Evolutionary conservation across 1,284 basidiomycete species (phyloP), one percentile per base, ranked within the genome.

Genomic region (Cutaneotrichosporon cavernicola): DNA sequence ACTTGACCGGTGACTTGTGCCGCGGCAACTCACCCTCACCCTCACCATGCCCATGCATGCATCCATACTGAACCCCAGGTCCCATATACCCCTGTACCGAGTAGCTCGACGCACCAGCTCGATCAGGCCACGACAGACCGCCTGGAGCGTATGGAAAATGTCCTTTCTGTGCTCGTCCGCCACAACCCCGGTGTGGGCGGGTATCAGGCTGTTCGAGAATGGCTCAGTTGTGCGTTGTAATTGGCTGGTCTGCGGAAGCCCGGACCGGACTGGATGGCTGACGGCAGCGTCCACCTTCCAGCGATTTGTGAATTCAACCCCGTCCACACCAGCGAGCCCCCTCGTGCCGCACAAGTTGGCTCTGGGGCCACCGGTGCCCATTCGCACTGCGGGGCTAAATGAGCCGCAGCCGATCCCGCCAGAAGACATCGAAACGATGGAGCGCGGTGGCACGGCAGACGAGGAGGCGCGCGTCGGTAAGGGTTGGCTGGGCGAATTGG

Each of bases 21-120:
- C 26, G 26, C 26, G 26, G 3, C 26, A 26, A 26, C 26, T 26
- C 26, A 26, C 26, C 26, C 26, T 26, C 26, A 26, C 26, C 3
- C 26, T 26, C 2, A 1, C 13, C 14, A n/a, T 46, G 16, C 50
- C 4, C 31, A 52, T 34, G 30, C 51, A 46, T 26, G 16, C 38
- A 21, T 40, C 47, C 16, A 14, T 4, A 26, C 58, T 67, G 58
- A 63, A 49, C 18, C 55, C 26, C 59, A 80, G 79, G 74, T 79
- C 9, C 80, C 79, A 5, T 81, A 81, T 64, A 77, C 69, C 64
- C 80, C 62, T 57, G 75, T 65, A 46, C 77, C 60, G 63, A 67
- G 68, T 22, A 64, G 63, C 43, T 60, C 61, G 18, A 43, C 62
- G 22, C 64, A 62, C 5, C 71, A 72, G 21, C 73, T 73, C 2